These are phyloP conservation scores for Penicillium sp. DNA, from an alignment of 2,329 filamentous ascomycete genomes.

Conservation along the genomic window DNA sequence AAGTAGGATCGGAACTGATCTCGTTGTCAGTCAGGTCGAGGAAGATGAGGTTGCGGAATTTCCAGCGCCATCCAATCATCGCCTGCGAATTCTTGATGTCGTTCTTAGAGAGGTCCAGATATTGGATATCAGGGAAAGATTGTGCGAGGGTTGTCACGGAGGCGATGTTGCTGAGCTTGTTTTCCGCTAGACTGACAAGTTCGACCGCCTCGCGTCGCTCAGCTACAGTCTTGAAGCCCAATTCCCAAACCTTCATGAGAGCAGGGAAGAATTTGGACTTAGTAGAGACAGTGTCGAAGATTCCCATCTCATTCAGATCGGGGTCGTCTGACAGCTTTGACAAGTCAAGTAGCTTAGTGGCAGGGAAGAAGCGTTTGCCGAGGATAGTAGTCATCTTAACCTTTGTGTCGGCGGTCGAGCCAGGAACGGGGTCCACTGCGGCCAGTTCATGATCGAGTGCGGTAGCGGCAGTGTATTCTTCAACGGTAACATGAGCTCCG, in stretches of 20 bases:
- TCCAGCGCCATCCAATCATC: constrained; percentile 73
- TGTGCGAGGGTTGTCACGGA: constrained; percentile 73
- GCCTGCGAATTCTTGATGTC: constrained; percentile 67
- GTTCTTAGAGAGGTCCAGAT: constrained; percentile 87
- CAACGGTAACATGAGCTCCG: constrained; percentile 57
- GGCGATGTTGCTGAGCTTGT: constrained; percentile 70
- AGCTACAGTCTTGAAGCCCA: constrained; percentile 68
- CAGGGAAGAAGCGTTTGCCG: constrained; percentile 68
- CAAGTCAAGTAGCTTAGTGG: constrained; percentile 75
- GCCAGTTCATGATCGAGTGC: constrained; percentile 23
- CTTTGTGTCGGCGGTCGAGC: constrained; percentile 60
- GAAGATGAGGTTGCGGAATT: constrained; percentile 76
- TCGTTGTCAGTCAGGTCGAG: constrained; percentile 78
- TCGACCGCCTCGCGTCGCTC: constrained; percentile 76
- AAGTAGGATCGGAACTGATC: constrained; percentile 62
- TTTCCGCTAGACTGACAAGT: constrained; percentile 78
- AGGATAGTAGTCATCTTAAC: constrained; percentile 70
- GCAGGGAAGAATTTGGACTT: constrained; percentile 88
- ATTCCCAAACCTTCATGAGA: constrained; percentile 81
- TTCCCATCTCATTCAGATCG: constrained; percentile 69
- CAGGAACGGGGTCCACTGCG: constrained; percentile 41
- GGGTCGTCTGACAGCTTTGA: constrained; percentile 73
- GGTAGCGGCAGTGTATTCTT: constrained; percentile 47
- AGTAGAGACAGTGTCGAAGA: constrained; percentile 69
- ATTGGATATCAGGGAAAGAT: constrained; percentile 80